Conservation (phyloP, 805 yeast species). For the Candida jianshihensis region DNA sequence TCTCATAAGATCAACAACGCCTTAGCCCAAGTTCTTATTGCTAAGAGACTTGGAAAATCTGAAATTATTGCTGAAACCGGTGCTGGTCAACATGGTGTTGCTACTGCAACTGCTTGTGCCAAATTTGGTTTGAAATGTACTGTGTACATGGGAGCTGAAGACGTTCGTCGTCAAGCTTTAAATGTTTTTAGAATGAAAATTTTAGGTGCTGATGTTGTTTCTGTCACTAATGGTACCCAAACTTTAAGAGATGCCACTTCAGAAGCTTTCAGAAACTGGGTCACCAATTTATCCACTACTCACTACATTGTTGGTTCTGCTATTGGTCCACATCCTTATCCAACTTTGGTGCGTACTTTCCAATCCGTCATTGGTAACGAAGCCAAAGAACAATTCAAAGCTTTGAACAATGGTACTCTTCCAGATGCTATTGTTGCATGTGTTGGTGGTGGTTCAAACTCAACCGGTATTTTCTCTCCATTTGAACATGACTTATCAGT, state of each 20-base stretch:
- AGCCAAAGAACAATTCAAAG: constrained; percentile 84
- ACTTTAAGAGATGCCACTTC: constrained; percentile 97
- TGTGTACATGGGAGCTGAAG: constrained; percentile 98
- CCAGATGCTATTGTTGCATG: constrained; percentile 97
- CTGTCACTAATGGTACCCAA: constrained; percentile 91
- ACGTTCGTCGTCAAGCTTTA: constrained; percentile 95
- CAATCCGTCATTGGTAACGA: constrained; percentile 95
- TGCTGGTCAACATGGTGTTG: constrained; percentile 93
- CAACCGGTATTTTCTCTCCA: constrained; percentile 93
- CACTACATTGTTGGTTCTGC: constrained; percentile 98
- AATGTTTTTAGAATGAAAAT: constrained; percentile 97
- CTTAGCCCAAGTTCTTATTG: constrained; percentile 72
- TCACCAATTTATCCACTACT: constrained; percentile 73
- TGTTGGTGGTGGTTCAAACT: constrained; percentile 98
- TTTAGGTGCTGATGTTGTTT: constrained; percentile 90
- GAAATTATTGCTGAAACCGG: constrained; percentile 86
- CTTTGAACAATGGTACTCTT: constrained; percentile 69
- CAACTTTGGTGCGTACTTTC: constrained; percentile 95
- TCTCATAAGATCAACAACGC: constrained; percentile 86
- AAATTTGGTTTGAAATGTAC: constrained; percentile 90
- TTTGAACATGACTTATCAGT: constrained; percentile 79
- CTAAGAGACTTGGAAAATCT: constrained; percentile 70
- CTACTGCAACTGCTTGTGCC: constrained; percentile 89
- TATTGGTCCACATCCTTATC: constrained; percentile 99
- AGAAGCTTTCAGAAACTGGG: constrained; percentile 96